phyloP scores from a whole-genome alignment of 1,139 yeast genomes.

The Petasospora fabianii region DNA sequence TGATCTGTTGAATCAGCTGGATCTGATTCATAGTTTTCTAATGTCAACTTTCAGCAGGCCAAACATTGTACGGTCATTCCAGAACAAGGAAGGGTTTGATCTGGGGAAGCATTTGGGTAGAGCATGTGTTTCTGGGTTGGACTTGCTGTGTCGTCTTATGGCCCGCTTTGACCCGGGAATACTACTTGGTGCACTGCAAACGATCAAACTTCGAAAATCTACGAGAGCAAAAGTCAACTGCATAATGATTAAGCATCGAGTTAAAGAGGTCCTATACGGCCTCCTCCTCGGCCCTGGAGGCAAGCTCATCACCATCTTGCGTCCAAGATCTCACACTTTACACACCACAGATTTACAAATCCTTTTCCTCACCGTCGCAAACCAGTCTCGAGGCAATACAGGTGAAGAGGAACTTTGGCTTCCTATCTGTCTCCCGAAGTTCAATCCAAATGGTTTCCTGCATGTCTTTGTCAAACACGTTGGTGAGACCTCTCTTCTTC shows the following conservation, averaged over 20 bases:
- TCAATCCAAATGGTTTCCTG: constrained; percentile 82
- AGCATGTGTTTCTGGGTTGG: constrained; percentile 60
- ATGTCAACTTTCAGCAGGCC: constrained; percentile 76
- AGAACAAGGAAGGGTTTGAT: constrained; percentile 76
- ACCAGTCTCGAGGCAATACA: constrained; percentile 33
- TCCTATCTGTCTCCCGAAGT: constrained; percentile 88
- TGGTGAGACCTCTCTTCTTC: constrained; percentile 50
- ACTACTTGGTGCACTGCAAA: constrained; percentile 58
- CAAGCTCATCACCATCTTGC: constrained; percentile 52
- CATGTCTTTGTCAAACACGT: constrained; percentile 73
- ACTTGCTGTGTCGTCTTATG: constrained; percentile 56
- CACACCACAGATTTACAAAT: constrained; percentile 70
- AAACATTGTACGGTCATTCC: constrained; percentile 64
- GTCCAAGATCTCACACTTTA: constrained; percentile 61
- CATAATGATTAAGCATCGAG: constrained; percentile 39
- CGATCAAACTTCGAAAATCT: constrained; percentile 46
- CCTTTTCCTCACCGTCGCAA: constrained; percentile 57
- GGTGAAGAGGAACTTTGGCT: constrained; percentile 80
- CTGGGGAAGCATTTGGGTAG: constrained; percentile 72
- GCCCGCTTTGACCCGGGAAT: constrained; percentile 49
- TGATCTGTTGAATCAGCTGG: constrained; percentile 63
- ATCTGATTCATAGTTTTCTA: constrained; percentile 73
- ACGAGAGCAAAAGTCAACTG: constrained; percentile 43
- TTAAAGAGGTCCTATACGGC: constrained; percentile 56
- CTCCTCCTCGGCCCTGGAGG: constrained; percentile 54